Evolutionary conservation across 1,284 basidiomycete species (phyloP).

Genomic region (Blastosporella zonata): DNA sequence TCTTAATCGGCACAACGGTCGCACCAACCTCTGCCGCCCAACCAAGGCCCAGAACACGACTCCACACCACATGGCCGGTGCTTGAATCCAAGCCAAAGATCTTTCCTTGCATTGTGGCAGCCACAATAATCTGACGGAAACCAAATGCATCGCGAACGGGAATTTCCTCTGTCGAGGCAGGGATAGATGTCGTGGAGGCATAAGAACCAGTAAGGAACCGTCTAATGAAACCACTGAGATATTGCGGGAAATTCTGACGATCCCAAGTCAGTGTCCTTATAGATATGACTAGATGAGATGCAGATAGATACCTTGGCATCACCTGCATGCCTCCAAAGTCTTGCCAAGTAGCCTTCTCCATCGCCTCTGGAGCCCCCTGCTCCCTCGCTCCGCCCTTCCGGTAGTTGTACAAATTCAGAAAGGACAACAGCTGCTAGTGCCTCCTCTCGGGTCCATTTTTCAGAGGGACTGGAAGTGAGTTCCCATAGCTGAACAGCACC

Average conservation of each 20-base stretch:
- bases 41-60: slow-evolving; percentile 62
- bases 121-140: slow-evolving; percentile 82
- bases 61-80: slow-evolving; percentile 78
- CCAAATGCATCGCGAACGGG: slow-evolving; percentile 80
- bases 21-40: slow-evolving; percentile 58
- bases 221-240: slow-evolving; percentile 61
- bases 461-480: slow-evolving; percentile 25
- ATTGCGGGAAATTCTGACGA: slow-evolving; percentile 67
- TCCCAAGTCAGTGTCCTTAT: background rate
- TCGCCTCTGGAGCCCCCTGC: slow-evolving; percentile 37
- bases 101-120: slow-evolving; percentile 72
- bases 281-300: slow-evolving; percentile 10
- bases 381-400: slow-evolving; percentile 50
- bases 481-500: slow-evolving; percentile 81
- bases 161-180: slow-evolving; percentile 24
- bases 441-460: slow-evolving; percentile 82
- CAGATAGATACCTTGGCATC: slow-evolving; percentile 54
- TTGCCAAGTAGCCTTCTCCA: slow-evolving; percentile 55
- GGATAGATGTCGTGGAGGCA: slow-evolving; percentile 43
- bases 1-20: slow-evolving; percentile 51
- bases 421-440: slow-evolving; percentile 64
- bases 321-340: slow-evolving; percentile 57
- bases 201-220: slow-evolving; percentile 78
- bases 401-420: slow-evolving; percentile 77
- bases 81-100: slow-evolving; percentile 82